A percentile compares a stretch with the other conserved stretches of the same genome.
Conservation (phyloP, 2,329 filamentous ascomycete species). For the Beauveria sp. region DNA sequence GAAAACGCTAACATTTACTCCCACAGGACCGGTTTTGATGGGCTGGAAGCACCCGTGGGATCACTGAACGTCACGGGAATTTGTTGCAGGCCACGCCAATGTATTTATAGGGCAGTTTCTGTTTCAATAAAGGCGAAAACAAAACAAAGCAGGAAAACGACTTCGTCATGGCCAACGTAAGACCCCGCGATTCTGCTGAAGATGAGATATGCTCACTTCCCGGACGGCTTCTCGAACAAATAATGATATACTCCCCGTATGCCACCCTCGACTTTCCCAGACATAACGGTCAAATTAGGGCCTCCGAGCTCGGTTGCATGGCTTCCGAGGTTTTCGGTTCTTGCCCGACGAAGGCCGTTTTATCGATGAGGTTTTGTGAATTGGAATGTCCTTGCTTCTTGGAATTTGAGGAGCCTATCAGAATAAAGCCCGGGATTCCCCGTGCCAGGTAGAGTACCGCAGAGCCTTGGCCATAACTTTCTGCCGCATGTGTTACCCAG, state of each 20-base stretch:
- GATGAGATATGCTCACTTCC: neutral
- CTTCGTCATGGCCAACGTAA: no score
- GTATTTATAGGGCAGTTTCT: neutral
- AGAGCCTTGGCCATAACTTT: no score
- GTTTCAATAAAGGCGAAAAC: neutral
- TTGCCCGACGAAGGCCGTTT: no score
- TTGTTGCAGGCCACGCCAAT: neutral
- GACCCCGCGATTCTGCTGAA: no score
- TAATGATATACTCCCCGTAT: constrained; percentile 61
- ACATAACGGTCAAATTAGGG: constrained; percentile 29
- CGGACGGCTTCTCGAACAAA: constrained; percentile 50
- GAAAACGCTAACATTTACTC: neutral
- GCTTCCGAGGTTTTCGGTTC: no score
- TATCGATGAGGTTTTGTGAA: no score
- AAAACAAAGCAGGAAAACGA: neutral
- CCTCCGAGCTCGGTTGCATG: no score
- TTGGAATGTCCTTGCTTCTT: no score
- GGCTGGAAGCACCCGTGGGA: constrained; percentile 98
- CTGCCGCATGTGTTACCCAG: no score
- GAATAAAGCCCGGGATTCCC: no score
- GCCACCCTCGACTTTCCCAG: constrained; percentile 57
- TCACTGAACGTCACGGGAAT: constrained; percentile 48
- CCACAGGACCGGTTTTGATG: constrained; percentile 62
- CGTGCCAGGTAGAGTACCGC: no score
- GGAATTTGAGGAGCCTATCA: no score